A percentile compares a stretch with the other conserved stretches of the same genome.
Conservation (phyloP, 2,329 filamentous ascomycete species). For the Botrytis byssoidea region DNA sequence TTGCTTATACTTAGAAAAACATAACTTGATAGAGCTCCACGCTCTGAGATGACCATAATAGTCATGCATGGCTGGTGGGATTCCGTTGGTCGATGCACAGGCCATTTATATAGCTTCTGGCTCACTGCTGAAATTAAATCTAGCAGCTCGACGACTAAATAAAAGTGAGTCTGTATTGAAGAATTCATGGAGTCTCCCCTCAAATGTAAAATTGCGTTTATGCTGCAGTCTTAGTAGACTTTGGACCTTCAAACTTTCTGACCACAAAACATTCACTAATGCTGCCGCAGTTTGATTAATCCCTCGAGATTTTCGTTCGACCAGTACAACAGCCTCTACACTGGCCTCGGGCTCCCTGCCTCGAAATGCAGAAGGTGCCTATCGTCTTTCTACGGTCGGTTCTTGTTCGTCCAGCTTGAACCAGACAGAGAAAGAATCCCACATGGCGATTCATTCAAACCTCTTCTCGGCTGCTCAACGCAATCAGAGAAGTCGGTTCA, state of each 20-base stretch:
- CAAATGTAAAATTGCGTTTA: not conserved
- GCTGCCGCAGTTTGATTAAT: not conserved
- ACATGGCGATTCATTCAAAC: not conserved
- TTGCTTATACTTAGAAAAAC: not conserved
- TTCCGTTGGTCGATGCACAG: not conserved
- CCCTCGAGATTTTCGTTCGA: no score
- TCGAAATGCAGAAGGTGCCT: slow-evolving; percentile 50
- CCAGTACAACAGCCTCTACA: not conserved
- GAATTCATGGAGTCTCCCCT: slow-evolving; percentile 87
- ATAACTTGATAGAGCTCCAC: not conserved
- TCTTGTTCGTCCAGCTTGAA: slow-evolving; percentile 41
- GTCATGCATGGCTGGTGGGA: not conserved
- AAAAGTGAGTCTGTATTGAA: slow-evolving; percentile 94
- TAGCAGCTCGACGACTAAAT: slow-evolving; percentile 47
- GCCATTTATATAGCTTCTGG: not conserved
- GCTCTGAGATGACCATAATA: not conserved
- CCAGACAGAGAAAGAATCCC: slow-evolving; percentile 51
- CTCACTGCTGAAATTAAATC: not conserved
- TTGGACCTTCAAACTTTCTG: not conserved
- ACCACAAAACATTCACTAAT: not conserved
- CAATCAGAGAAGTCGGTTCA: not conserved
- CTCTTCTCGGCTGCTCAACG: not conserved
- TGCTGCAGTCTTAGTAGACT: not conserved
- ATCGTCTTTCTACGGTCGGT: slow-evolving; percentile 43
- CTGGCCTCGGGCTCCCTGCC: slow-evolving; percentile 39